Conservation (phyloP, 2,329 filamentous ascomycete genomes). For the Byssochlamys sp. region DNA sequence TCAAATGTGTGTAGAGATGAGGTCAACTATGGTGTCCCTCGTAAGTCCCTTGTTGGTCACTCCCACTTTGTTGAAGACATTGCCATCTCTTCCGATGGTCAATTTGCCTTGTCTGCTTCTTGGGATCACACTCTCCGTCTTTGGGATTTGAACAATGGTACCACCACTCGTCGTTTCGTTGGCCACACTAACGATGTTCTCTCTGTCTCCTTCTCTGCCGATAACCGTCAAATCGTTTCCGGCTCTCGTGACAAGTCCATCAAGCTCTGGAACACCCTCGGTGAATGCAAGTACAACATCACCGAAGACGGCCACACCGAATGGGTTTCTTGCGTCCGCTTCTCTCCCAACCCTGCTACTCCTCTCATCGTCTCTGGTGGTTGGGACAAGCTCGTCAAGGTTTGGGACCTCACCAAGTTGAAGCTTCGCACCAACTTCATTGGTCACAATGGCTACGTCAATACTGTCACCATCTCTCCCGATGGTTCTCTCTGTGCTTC, state of each 20-base stretch:
- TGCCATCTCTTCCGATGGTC: conserved; percentile 98
- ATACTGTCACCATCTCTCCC: conserved; percentile 99
- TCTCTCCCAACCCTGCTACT: conserved; percentile 99
- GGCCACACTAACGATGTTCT: conserved; percentile 99
- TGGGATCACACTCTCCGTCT: conserved; percentile 99
- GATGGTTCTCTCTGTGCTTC: conserved; percentile 98
- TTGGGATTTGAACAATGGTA: conserved; percentile 95
- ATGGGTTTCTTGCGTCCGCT: conserved; percentile 98
- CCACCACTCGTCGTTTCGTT: conserved; percentile 94
- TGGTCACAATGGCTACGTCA: conserved; percentile 97
- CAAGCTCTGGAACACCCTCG: conserved; percentile 99
- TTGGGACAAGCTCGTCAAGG: conserved; percentile 99
- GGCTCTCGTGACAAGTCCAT: conserved; percentile 96
- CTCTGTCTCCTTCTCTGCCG: conserved; percentile 99
- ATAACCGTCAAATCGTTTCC: conserved; percentile 99
- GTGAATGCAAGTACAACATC: conserved; percentile 99
- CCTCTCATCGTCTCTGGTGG: conserved; percentile 96
- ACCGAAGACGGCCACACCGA: conserved; percentile 99
- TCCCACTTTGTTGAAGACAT: too few species aligned
- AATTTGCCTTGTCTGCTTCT: conserved; percentile 94
- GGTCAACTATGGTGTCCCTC: too few species aligned
- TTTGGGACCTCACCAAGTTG: conserved; percentile 99
- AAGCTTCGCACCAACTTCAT: conserved; percentile 99
- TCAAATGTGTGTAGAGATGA: too few species aligned
- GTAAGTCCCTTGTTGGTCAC: too few species aligned